These are phyloP conservation scores for Urtica urens DNA, from an alignment of 306 rosid genomes.

Conservation along the genomic window DNA sequence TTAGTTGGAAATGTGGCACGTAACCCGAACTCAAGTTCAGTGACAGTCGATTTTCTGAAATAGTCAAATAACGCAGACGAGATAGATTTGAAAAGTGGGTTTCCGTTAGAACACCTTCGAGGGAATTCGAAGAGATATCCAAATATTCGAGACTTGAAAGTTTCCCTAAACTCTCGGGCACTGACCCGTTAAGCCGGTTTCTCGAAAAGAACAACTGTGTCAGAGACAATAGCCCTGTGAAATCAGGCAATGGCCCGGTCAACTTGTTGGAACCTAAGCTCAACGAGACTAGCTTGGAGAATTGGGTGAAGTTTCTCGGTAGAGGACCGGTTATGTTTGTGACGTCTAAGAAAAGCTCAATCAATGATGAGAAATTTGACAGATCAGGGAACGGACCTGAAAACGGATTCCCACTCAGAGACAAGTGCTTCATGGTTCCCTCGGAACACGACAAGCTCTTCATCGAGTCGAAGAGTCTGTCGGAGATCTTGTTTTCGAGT, in stretches of 20 bases:
- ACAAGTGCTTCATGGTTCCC: neutral
- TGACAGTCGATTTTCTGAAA: slow-evolving; percentile 10
- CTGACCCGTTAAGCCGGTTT: slow-evolving; percentile 14
- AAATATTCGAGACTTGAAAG: neutral
- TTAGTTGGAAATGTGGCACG: slow-evolving; percentile 18
- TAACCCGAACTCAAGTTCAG: slow-evolving; percentile 22
- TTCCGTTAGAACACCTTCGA: slow-evolving; percentile 15
- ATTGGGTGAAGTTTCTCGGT: slow-evolving; percentile 1
- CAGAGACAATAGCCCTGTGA: neutral
- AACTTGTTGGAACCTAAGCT: slow-evolving; percentile 11
- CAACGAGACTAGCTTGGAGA: slow-evolving; percentile 14
- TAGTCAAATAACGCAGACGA: neutral
- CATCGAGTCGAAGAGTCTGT: slow-evolving; percentile 12
- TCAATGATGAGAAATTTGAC: slow-evolving; percentile 10
- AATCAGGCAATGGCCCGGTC: slow-evolving; percentile 11
- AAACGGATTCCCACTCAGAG: slow-evolving; percentile 7
- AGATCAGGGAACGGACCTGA: slow-evolving; percentile 16
- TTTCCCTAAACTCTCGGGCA: slow-evolving; percentile 7
- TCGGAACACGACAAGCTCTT: slow-evolving; percentile 9
- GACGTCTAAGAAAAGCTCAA: slow-evolving; percentile 1
- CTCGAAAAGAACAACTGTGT: neutral
- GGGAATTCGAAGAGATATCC: neutral
- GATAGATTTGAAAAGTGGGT: slow-evolving; percentile 11
- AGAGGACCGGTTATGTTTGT: slow-evolving; percentile 14
- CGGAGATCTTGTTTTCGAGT: slow-evolving; percentile 10